phyloP scores from a whole-genome alignment of 768 basidiomycete species.

The Arthromyces matolae region DNA sequence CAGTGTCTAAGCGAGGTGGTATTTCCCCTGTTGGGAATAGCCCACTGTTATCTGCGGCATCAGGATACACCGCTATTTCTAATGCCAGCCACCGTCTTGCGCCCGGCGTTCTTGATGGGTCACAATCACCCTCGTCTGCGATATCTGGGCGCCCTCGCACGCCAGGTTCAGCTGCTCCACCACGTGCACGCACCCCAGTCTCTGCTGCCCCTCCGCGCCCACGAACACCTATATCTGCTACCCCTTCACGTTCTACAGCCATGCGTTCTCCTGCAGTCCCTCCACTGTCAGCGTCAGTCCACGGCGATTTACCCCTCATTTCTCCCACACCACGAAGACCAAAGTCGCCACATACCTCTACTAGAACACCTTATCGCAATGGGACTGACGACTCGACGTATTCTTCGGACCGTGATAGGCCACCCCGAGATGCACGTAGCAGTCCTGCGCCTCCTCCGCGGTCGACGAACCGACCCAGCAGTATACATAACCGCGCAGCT shows the following conservation, averaged over 20 bases:
- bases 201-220: constrained; percentile 17
- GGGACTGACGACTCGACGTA: constrained; percentile 17
- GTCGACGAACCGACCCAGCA: constrained; percentile 64
- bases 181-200: constrained; percentile 56
- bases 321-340: constrained; percentile 32
- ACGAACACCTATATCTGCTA: constrained; percentile 16
- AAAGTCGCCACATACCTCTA: constrained; percentile 26
- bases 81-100: constrained; percentile 11
- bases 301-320: constrained; percentile 21
- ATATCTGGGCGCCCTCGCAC: constrained; percentile 12
- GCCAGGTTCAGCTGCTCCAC: constrained; percentile 38
- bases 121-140: constrained; percentile 14
- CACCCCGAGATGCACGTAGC: constrained; percentile 28
- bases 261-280: constrained; percentile 17
- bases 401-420: constrained; percentile 19
- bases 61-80: constrained; percentile 13
- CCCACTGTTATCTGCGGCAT: constrained; percentile 17
- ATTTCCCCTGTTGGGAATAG: constrained; percentile 16
- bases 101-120: constrained; percentile 10
- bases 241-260: constrained; percentile 13
- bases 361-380: constrained; percentile 16
- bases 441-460: constrained; percentile 62
- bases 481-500: constrained; percentile 46
- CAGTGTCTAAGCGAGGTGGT: constrained; percentile 12
- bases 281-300: constrained; percentile 18